A percentile compares a stretch with the other conserved stretches of the same genome.
Evolutionary conservation across 2,329 filamentous ascomycete genomes (phyloP).

Genomic region (Xylariomycetidae sp.): DNA sequence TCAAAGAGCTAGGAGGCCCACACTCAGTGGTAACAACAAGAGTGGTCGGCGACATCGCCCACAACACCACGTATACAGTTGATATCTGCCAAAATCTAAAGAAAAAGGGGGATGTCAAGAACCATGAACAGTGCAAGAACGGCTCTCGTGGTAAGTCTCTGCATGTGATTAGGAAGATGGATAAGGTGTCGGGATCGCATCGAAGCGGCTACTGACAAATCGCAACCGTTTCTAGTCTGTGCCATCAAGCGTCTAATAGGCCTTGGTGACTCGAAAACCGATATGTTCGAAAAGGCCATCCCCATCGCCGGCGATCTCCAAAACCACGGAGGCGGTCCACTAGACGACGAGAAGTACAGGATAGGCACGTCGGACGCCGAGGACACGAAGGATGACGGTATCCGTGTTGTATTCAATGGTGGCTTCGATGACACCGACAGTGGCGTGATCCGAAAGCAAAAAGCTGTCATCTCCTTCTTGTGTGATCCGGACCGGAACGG

Average conservation of each 20-base stretch:
- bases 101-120: slow-evolving; percentile 51
- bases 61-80: slow-evolving; percentile 77
- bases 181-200: too few relatives aligned
- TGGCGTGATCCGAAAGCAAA: slow-evolving; percentile 55
- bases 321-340: slow-evolving; percentile 48
- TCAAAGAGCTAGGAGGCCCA: slow-evolving; percentile 60
- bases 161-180: too few relatives aligned
- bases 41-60: slow-evolving; percentile 46
- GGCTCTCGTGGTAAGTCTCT: slow-evolving; percentile 69
- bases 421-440: slow-evolving; percentile 52
- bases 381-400: slow-evolving; percentile 62
- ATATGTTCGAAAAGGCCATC: slow-evolving; percentile 53
- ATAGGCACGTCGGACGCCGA: slow-evolving; percentile 64
- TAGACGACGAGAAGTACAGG: too few relatives aligned
- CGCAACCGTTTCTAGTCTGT: slow-evolving; percentile 75
- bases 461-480: slow-evolving; percentile 77
- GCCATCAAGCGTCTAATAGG: slow-evolving; percentile 60
- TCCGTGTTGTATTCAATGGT: slow-evolving; percentile 65
- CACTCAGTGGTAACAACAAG: slow-evolving; percentile 62
- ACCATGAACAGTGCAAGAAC: slow-evolving; percentile 59
- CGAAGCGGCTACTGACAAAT: too few relatives aligned
- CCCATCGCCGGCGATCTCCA: slow-evolving; percentile 71
- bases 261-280: slow-evolving; percentile 40
- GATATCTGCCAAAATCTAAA: slow-evolving; percentile 69
- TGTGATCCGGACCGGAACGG: slow-evolving; percentile 73